phyloP scores from a whole-genome alignment of 2,329 filamentous ascomycete genomes.

The Diaporthe aspalathi region DNA sequence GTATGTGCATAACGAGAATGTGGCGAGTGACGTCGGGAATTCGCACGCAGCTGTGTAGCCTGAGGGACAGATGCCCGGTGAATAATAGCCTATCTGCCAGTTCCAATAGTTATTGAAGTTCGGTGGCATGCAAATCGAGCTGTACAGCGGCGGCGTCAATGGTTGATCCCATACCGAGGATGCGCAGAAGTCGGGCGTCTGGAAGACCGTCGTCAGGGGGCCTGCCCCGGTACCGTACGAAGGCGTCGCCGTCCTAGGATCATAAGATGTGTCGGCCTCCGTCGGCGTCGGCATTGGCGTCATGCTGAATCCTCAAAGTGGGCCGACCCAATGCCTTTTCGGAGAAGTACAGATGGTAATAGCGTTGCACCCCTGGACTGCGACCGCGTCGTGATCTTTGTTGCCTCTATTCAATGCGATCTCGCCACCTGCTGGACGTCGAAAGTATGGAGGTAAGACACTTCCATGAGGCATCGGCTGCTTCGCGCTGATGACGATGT shows the following conservation, averaged over 20 bases:
- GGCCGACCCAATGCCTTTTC: neutral
- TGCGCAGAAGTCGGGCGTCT: constrained; percentile 29
- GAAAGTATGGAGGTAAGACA: neutral
- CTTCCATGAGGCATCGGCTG: neutral
- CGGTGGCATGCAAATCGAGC: constrained; percentile 31
- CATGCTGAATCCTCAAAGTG: constrained; percentile 1
- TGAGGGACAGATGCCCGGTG: constrained; percentile 40
- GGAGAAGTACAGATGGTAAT: neutral
- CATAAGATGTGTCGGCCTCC: constrained; percentile 1
- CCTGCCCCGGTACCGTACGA: constrained; percentile 16
- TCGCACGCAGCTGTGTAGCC: constrained; percentile 26
- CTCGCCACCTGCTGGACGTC: constrained; percentile 5
- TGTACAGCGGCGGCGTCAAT: constrained; percentile 22
- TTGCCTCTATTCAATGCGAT: neutral
- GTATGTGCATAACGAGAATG: neutral
- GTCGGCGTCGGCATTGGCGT: constrained; percentile 13
- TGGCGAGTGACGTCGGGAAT: constrained; percentile 24
- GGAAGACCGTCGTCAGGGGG: constrained; percentile 30
- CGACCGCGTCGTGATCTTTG: constrained; percentile 10
- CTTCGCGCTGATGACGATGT: neutral
- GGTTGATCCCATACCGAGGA: constrained; percentile 1
- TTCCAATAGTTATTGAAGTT: constrained; percentile 31
- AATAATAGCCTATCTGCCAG: constrained; percentile 39
- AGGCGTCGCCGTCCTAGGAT: constrained; percentile 2
- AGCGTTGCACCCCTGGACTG: too few relatives aligned